Evolutionary conservation across 2,329 filamentous ascomycete species (phyloP).

Genomic region (Waltergamsia citrina): DNA sequence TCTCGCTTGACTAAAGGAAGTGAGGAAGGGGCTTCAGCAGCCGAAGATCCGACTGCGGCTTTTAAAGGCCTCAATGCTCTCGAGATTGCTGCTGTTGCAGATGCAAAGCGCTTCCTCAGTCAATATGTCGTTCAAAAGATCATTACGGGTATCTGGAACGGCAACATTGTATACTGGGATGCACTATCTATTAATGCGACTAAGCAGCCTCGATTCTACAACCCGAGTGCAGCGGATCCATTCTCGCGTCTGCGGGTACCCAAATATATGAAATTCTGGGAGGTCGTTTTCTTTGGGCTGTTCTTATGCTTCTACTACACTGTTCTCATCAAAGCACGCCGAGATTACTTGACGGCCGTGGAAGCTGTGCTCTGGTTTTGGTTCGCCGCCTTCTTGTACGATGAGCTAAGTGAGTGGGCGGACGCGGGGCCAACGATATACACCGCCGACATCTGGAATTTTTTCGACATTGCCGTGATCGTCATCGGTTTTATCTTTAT

Average conservation of each 20-base stretch:
- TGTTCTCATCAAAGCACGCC: slow-evolving; percentile 69
- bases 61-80: slow-evolving; percentile 79
- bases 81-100: slow-evolving; percentile 73
- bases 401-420: slow-evolving; percentile 74
- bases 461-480: slow-evolving; percentile 68
- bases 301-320: slow-evolving; percentile 77
- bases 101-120: slow-evolving; percentile 77
- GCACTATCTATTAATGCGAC: slow-evolving; percentile 60
- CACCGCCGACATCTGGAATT: slow-evolving; percentile 71
- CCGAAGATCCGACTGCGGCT: slow-evolving; percentile 52
- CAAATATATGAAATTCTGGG: slow-evolving; percentile 75
- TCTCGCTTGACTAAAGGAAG: slow-evolving; percentile 38
- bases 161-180: slow-evolving; percentile 83
- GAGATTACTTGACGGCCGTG: slow-evolving; percentile 52
- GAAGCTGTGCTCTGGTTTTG: slow-evolving; percentile 75
- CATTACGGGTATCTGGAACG: slow-evolving; percentile 76
- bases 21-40: slow-evolving; percentile 31
- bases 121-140: slow-evolving; percentile 76
- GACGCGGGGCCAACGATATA: slow-evolving; percentile 86
- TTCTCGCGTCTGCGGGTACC: slow-evolving; percentile 72
- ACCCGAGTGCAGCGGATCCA: slow-evolving; percentile 54
- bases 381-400: slow-evolving; percentile 81
- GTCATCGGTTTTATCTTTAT: slow-evolving; percentile 63
- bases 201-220: slow-evolving; percentile 72
- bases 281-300: slow-evolving; percentile 69